These are phyloP conservation scores for Lentinus tigrinus DNA, from an alignment of 768 basidiomycete species.

Conservation along the genomic window DNA sequence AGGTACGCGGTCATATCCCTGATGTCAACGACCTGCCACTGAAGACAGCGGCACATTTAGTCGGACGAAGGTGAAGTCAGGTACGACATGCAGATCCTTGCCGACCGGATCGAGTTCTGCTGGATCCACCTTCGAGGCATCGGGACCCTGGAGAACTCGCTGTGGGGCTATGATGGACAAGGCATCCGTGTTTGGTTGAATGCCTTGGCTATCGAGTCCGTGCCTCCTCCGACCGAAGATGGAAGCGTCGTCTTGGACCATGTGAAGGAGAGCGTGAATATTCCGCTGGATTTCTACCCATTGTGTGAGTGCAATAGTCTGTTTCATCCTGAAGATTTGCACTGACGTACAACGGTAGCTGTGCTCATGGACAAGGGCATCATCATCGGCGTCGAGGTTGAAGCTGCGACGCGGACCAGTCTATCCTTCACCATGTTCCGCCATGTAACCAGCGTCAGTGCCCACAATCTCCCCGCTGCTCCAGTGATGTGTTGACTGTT, in stretches of 20 bases:
- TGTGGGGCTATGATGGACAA: slow-evolving; percentile 95
- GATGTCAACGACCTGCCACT: no score
- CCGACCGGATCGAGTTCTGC: slow-evolving; percentile 96
- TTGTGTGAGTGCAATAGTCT: slow-evolving; percentile 60
- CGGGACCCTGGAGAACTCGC: slow-evolving; percentile 89
- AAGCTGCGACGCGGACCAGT: slow-evolving; percentile 70
- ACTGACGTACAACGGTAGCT: slow-evolving; percentile 46
- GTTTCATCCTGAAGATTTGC: background rate
- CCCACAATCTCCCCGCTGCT: background rate
- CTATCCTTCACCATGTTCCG: slow-evolving; percentile 90
- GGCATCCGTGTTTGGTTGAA: slow-evolving; percentile 94
- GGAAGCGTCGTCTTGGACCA: slow-evolving; percentile 3
- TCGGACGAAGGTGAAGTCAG: slow-evolving; percentile 85
- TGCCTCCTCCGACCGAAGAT: slow-evolving; percentile 38
- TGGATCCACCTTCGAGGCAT: slow-evolving; percentile 98
- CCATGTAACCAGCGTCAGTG: slow-evolving; percentile 81
- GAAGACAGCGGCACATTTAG: slow-evolving; percentile 43
- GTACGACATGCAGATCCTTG: slow-evolving; percentile 96
- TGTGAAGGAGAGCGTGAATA: slow-evolving; percentile 92
- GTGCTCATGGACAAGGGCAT: slow-evolving; percentile 99
- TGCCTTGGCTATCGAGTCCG: slow-evolving; percentile 82
- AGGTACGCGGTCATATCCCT: slow-evolving; percentile 44
- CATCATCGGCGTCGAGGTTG: slow-evolving; percentile 93
- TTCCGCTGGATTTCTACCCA: slow-evolving; percentile 93
- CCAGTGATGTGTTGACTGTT: background rate